These are phyloP conservation scores for Bifiguratus adelaidae DNA, from an alignment of 192 early-diverging fungal species.

Conservation along the genomic window DNA sequence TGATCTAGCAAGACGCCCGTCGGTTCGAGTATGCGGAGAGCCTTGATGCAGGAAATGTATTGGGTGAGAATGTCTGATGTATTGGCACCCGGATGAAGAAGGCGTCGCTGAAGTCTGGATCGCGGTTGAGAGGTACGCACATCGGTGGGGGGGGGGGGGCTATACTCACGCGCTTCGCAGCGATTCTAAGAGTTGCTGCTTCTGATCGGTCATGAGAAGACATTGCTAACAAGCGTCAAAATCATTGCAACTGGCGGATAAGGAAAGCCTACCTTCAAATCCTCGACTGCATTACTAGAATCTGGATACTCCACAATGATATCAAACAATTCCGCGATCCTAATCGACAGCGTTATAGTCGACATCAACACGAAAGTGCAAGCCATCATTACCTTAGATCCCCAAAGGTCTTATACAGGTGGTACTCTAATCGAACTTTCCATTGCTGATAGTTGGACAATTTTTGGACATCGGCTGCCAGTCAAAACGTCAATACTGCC, in stretches of 20 bases:
- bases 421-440: not conserved
- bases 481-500: not conserved
- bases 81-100: slow-evolving; percentile 64
- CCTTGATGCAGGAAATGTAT: slow-evolving; percentile 61
- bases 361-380: not conserved
- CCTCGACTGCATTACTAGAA: not conserved
- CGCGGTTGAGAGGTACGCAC: not conserved
- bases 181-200: not conserved
- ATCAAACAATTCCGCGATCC: not conserved
- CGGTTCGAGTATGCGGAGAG: slow-evolving; percentile 57
- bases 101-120: not conserved
- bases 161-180: slow-evolving; percentile 1
- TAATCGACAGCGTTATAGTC: not conserved
- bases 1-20: slow-evolving; percentile 52
- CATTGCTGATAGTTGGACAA: not conserved
- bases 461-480: not conserved
- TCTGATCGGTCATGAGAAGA: not conserved
- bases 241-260: not conserved
- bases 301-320: not conserved
- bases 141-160: not conserved
- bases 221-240: not conserved
- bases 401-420: not conserved
- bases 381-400: not conserved
- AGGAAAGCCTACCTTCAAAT: not conserved
- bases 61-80: slow-evolving; percentile 59